phyloP scores from a whole-genome alignment of 768 basidiomycete species.

The Naganishia kalamii region DNA sequence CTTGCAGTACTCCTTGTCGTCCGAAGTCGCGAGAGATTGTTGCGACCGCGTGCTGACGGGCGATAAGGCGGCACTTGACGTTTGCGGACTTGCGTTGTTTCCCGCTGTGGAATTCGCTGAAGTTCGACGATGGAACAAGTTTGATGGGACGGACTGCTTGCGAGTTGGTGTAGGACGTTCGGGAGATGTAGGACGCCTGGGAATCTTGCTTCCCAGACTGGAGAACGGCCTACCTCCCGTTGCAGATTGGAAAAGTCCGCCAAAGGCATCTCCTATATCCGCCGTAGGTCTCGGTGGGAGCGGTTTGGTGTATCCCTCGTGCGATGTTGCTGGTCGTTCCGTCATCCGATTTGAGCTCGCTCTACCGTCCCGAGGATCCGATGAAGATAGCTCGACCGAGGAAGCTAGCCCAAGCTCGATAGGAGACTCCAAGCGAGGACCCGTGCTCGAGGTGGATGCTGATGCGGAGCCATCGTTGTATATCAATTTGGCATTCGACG shows the following conservation, averaged over 20 bases:
- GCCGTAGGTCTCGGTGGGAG: neutral
- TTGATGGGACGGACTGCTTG: neutral
- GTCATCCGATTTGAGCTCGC: neutral
- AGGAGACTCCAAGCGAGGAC: neutral
- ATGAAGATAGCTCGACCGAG: neutral
- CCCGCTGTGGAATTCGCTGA: neutral
- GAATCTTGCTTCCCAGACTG: neutral
- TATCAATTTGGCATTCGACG: neutral
- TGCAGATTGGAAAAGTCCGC: neutral
- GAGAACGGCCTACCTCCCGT: neutral
- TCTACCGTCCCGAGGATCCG: neutral
- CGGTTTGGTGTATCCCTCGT: neutral
- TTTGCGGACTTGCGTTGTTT: conserved; percentile 25
- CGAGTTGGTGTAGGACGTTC: no score
- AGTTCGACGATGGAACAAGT: neutral
- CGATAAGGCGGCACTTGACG: neutral
- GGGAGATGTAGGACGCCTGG: no score
- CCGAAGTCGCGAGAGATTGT: neutral
- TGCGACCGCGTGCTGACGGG: neutral
- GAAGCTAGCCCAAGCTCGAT: neutral
- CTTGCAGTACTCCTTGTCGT: conserved; percentile 5
- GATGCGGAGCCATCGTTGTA: conserved; percentile 4
- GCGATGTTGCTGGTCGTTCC: neutral
- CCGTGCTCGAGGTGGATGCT: neutral
- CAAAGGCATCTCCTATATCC: neutral